Evolutionary conservation across 331 rosid genomes (phyloP), one percentile per base, ranked within the genome.

Genomic region (Telfairia occidentalis): DNA sequence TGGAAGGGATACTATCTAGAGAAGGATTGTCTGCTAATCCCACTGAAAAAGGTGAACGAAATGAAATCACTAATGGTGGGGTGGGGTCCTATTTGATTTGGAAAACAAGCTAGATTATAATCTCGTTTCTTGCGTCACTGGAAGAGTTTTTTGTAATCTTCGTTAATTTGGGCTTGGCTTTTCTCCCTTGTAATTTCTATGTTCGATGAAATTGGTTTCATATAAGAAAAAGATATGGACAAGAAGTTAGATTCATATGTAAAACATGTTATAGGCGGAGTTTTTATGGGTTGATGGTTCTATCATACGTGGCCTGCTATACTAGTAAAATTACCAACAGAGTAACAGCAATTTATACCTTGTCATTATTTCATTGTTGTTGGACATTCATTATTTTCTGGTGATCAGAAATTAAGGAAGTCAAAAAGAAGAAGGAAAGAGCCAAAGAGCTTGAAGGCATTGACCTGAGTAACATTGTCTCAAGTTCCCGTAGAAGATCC

Each of bases 361-460:
- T 11, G 1, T 40, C 34, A 23, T 23, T 34, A 35, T 9, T 60
- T 7, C 7, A 9, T 7, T 66, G 29, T 48, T 48, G 53, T 63
- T 63, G n/a, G 42, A 71, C 30, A 65, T 59, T 78, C 76, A 75
- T 60, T 9, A 45, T 50, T 64, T 54, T 58, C 64, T 75, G 78
- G 38, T 81, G 78, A 30, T 61, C 81, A 93, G 98, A 91, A 84
- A 88, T 93, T 80, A 93, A 93, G 88, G 95, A 91, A 34, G 82
- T 88, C 26, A 91, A 71, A 81, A 85, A 85, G 90, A 89, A 83
- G 82, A 93, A 93, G 85, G 97, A 81, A n/a, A 85, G 94, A 80
- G 98, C 96, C 64, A 93, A 88, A 84, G 98, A 93, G 78, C 98
- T 93, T 53, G 98, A 93, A 85, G 98, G 98, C 77, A 93, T 93